These are phyloP conservation scores for Saccharomycopsis phalli DNA, from an alignment of 1,139 yeast species.

Conservation along the genomic window DNA sequence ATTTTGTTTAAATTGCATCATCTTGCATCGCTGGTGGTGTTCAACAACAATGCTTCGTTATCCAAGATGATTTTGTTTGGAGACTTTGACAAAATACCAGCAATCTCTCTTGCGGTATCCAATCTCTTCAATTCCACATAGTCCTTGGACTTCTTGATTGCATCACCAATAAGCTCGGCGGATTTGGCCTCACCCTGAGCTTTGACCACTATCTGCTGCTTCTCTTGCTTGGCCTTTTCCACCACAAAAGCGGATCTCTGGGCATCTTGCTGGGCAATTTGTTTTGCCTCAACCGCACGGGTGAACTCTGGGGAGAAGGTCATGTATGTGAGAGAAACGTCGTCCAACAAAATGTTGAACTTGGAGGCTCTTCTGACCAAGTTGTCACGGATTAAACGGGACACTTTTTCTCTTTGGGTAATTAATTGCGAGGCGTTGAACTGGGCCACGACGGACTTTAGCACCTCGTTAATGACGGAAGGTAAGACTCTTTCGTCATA, in stretches of 20 bases:
- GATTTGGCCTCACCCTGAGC: conserved; percentile 99
- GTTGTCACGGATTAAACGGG: conserved; percentile 83
- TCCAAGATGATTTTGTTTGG: conserved; percentile 90
- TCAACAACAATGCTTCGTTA: conserved; percentile 82
- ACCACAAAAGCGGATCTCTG: conserved; percentile 96
- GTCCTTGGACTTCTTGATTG: conserved; percentile 90
- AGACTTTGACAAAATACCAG: conserved; percentile 70
- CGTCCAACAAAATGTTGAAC: conserved; percentile 83
- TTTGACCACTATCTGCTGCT: conserved; percentile 90
- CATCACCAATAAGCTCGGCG: conserved; percentile 97
- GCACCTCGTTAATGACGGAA: conserved; percentile 91
- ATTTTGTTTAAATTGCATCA: not conserved
- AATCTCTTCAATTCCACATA: conserved; percentile 94
- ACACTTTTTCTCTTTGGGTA: conserved; percentile 95
- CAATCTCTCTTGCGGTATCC: conserved; percentile 96
- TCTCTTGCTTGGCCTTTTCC: conserved; percentile 95
- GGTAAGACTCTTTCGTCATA: conserved; percentile 97
- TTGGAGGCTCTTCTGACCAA: conserved; percentile 85
- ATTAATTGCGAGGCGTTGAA: conserved; percentile 96
- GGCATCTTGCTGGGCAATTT: conserved; percentile 98
- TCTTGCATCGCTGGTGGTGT: conserved; percentile 65
- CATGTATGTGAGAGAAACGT: conserved; percentile 92
- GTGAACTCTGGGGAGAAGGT: conserved; percentile 97
- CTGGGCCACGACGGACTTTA: conserved; percentile 95
- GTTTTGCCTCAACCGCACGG: conserved; percentile 96